Evolutionary conservation across 805 yeast species (phyloP), one percentile per base, ranked within the genome.

Genomic region (Hagleromyces aurorensis): DNA sequence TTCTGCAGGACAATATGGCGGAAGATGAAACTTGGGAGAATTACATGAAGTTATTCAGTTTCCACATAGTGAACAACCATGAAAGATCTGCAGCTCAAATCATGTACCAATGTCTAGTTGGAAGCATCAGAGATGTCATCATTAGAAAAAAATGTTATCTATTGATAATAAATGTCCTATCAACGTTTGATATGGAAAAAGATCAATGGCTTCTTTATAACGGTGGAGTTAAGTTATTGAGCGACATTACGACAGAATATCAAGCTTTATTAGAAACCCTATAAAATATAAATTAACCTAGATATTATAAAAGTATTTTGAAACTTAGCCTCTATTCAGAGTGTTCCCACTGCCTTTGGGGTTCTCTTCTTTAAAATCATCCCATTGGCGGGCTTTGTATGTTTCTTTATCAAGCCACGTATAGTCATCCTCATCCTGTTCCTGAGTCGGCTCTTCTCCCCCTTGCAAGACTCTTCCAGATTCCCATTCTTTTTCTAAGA

Each of bases 291-390:
- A 25, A 8, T 14, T 18, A 15, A 4, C 8, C 12, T 10, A 15
- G 23, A 5, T 5, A 17, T 13, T 11, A 13, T 20, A 16, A 16
- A n/a, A 12, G 14, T n/a, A 3, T 6, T n/a, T 21, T 21, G 10
- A 16, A 21, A 21, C 10, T 29, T 18, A 45, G 21, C 89, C 89
- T 32, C 72, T 58, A 44, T 78, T 73, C 53, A 69, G 73, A 26
- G 87, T 85, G 51, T 89, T 89, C 7, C 98, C 98, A 33, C 87
- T 76, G 6, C 98, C 98, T 46, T 72, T 75, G 0, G 86, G 80
- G 51, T 85, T 75, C 3, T 73, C 72, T 39, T 91, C 98, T 25
- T 76, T 75, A 65, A 89, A 91, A 37, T 82, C 93, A 57, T 91
- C 98, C 97, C 97, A 91, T 23, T 72, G 69, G 34, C 98, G 67